Conservation (phyloP, 495 filamentous ascomycete genomes). For the Daldinia grandis region DNA sequence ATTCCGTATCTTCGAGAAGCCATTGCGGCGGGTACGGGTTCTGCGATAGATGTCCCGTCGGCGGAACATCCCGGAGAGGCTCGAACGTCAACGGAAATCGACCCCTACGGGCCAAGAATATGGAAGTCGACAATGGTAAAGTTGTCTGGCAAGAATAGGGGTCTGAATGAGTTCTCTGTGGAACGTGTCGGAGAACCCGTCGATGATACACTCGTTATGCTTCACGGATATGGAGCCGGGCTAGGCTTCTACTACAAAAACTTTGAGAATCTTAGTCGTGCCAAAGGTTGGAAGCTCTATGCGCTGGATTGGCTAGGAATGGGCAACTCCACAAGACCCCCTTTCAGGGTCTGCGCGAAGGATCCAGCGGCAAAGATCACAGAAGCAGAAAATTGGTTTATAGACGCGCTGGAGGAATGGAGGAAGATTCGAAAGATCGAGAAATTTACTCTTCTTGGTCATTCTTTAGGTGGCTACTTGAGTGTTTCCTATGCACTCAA, state of each 20-base stretch:
- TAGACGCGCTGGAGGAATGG: slow-evolving; percentile 97
- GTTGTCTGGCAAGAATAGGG: slow-evolving; percentile 83
- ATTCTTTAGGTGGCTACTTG: slow-evolving; percentile 94
- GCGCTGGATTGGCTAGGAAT: slow-evolving; percentile 94
- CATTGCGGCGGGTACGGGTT: slow-evolving; percentile 54
- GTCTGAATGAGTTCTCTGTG: slow-evolving; percentile 91
- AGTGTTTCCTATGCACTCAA: slow-evolving; percentile 94
- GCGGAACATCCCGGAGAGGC: slow-evolving; percentile 56
- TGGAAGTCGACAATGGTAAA: slow-evolving; percentile 88
- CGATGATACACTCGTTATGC: slow-evolving; percentile 88
- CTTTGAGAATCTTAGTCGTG: slow-evolving; percentile 83
- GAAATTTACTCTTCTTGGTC: slow-evolving; percentile 89
- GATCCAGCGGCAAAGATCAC: slow-evolving; percentile 80
- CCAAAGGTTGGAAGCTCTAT: slow-evolving; percentile 86
- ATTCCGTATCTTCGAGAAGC: slow-evolving; percentile 84
- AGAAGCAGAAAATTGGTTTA: slow-evolving; percentile 95
- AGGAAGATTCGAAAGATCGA: slow-evolving; percentile 86
- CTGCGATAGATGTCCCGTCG: slow-evolving; percentile 37
- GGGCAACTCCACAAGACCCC: slow-evolving; percentile 85
- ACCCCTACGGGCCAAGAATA: slow-evolving; percentile 85
- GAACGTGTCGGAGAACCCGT: slow-evolving; percentile 82
- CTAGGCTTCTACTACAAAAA: slow-evolving; percentile 98
- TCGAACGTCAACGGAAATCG: slow-evolving; percentile 61
- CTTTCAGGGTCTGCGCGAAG: slow-evolving; percentile 84
- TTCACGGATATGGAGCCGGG: slow-evolving; percentile 96